A percentile compares a stretch with the other conserved stretches of the same genome.
phyloP scores from a whole-genome alignment of 805 yeast genomes.

The Kuraishia piskuri region DNA sequence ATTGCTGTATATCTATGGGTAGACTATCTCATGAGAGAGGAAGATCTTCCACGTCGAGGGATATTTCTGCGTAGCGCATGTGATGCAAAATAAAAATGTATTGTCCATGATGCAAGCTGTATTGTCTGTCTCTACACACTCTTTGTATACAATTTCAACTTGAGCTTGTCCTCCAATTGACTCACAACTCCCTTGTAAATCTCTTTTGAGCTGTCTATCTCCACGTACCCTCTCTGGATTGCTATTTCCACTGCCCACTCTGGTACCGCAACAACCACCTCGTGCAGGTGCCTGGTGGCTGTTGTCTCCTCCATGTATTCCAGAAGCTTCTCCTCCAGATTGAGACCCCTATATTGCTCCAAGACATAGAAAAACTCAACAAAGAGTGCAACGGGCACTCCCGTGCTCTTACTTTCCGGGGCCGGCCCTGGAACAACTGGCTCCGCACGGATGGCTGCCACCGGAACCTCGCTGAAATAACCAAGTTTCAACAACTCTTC shows the following conservation, averaged over 20 bases:
- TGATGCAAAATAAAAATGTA: too few relatives aligned
- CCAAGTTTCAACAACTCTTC: slow-evolving; percentile 47
- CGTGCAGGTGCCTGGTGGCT: slow-evolving; percentile 41
- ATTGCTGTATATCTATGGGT: too few relatives aligned
- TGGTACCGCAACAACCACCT: slow-evolving; percentile 21
- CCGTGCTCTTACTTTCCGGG: slow-evolving; percentile 18
- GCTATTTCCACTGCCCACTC: slow-evolving; percentile 7
- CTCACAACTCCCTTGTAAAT: background rate
- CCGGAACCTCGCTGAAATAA: slow-evolving; percentile 69
- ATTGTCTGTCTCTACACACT: background rate
- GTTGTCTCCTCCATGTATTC: slow-evolving; percentile 50
- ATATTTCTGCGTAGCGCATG: too few relatives aligned
- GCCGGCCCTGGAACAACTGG: slow-evolving; percentile 31
- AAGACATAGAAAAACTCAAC: slow-evolving; percentile 33
- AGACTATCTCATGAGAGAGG: too few relatives aligned
- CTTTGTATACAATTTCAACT: background rate
- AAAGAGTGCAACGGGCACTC: slow-evolving; percentile 19
- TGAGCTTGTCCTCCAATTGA: background rate
- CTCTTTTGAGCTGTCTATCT: background rate
- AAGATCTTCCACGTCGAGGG: too few relatives aligned
- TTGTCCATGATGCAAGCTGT: too few relatives aligned
- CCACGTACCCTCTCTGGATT: slow-evolving; percentile 11
- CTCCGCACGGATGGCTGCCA: slow-evolving; percentile 64
- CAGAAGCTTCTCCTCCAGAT: slow-evolving; percentile 55
- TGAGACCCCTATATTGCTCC: slow-evolving; percentile 49